These are phyloP conservation scores for Pleoardoris graminearum DNA, from an alignment of 2,329 filamentous ascomycete genomes.

Conservation along the genomic window DNA sequence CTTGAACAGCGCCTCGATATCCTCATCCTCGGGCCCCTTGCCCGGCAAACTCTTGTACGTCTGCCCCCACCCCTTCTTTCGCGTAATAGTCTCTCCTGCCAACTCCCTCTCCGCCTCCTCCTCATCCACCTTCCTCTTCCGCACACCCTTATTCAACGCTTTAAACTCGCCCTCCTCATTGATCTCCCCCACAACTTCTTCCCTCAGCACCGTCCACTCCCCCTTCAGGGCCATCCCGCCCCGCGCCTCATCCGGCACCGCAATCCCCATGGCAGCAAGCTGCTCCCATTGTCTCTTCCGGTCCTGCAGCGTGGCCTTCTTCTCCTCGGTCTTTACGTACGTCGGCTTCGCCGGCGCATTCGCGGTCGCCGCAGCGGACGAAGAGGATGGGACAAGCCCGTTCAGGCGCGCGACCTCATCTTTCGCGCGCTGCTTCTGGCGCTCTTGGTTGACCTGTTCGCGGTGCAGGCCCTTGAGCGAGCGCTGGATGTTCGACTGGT, in stretches of 20 bases:
- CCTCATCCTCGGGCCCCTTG: slow-evolving; percentile 59
- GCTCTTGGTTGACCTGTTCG: slow-evolving; percentile 76
- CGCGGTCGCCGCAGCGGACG: slow-evolving; percentile 39
- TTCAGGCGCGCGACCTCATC: slow-evolving; percentile 86
- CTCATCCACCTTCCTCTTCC: slow-evolving; percentile 65
- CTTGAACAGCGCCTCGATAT: slow-evolving; percentile 64
- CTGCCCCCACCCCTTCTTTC: slow-evolving; percentile 51
- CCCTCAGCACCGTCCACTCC: slow-evolving; percentile 76
- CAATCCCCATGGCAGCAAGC: slow-evolving; percentile 82
- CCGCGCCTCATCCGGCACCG: slow-evolving; percentile 76
- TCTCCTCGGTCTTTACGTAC: slow-evolving; percentile 41
- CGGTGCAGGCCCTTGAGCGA: slow-evolving; percentile 88
- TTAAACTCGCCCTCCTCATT: slow-evolving; percentile 53
- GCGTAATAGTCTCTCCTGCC: slow-evolving; percentile 53
- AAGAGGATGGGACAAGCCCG: slow-evolving; percentile 64
- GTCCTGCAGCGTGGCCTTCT: slow-evolving; percentile 63
- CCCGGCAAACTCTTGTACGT: slow-evolving; percentile 52
- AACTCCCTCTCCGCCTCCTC: slow-evolving; percentile 65
- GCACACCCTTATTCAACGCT: slow-evolving; percentile 57
- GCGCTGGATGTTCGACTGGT: slow-evolving; percentile 84
- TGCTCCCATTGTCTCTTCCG: slow-evolving; percentile 84
- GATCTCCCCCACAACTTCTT: slow-evolving; percentile 47
- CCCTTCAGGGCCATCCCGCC: slow-evolving; percentile 84
- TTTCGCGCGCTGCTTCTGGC: slow-evolving; percentile 80
- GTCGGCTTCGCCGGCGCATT: slow-evolving; percentile 30